Evolutionary conservation across 345 rosid species (phyloP).

Genomic region (Tarenaya hassleriana): DNA sequence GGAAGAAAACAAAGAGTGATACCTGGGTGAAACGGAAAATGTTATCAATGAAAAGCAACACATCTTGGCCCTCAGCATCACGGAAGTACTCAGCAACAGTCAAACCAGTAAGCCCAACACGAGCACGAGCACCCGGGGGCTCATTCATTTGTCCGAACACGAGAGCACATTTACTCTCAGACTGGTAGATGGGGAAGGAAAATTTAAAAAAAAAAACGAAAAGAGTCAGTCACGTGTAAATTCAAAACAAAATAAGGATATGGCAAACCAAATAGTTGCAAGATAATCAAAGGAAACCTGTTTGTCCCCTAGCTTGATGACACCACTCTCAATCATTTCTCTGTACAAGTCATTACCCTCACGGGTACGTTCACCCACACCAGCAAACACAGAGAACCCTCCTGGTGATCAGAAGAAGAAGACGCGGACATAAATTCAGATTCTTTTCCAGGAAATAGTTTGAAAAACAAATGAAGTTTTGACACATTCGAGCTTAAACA

Average conservation of each 20-base stretch:
- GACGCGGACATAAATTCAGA: background rate
- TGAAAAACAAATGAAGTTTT: background rate
- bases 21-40: conserved; percentile 97
- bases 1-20: background rate
- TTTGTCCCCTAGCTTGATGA: conserved; percentile 96
- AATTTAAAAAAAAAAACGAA: background rate
- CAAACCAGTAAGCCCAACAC: conserved; percentile 97
- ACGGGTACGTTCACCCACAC: conserved; percentile 96
- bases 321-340: conserved; percentile 99
- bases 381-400: conserved; percentile 99
- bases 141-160: conserved; percentile 99
- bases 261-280: too few relatives aligned
- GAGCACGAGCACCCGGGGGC: conserved; percentile 99
- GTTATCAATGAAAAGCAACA: conserved; percentile 93
- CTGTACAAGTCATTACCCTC: conserved; percentile 98
- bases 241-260: background rate
- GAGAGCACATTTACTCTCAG: conserved; percentile 95
- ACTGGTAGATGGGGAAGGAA: conserved; percentile 27
- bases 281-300: conserved; percentile 41
- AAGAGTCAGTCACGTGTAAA: background rate
- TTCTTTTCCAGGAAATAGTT: background rate
- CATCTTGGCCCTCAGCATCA: conserved; percentile 99
- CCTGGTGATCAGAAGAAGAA: conserved; percentile 37
- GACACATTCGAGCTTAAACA: conserved; percentile 9
- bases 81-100: conserved; percentile 98